A percentile compares a stretch with the other conserved stretches of the same genome.
Evolutionary conservation across 2,329 filamentous ascomycete genomes (phyloP).

Genomic region (Verruconis gallopava): DNA sequence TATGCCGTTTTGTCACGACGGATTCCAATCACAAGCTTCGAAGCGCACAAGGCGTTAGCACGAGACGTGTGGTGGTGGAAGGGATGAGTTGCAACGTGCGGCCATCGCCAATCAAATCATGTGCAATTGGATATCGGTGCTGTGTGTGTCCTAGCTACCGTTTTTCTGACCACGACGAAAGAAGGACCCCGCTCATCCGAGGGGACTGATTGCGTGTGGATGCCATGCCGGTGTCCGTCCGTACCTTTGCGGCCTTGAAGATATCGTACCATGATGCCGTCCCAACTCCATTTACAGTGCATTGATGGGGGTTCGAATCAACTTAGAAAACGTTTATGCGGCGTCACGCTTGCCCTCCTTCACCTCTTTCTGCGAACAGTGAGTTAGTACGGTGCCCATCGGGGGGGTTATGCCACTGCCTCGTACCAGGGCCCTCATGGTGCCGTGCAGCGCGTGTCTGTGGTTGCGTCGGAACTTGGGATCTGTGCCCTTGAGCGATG

Average conservation of each 20-base stretch:
- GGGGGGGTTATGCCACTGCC: constrained; percentile 6
- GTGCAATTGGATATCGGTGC: neutral
- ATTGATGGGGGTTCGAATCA: neutral
- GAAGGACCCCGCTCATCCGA: too few species aligned
- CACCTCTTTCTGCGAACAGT: constrained; percentile 68
- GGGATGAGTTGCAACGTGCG: too few species aligned
- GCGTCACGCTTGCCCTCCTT: constrained; percentile 89
- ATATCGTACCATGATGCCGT: constrained; percentile 10
- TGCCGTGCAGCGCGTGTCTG: constrained; percentile 98
- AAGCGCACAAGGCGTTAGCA: too few species aligned
- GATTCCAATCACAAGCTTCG: neutral
- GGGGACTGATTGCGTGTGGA: too few species aligned
- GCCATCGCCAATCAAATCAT: too few species aligned
- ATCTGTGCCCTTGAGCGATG: constrained; percentile 95
- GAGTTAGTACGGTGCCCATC: constrained; percentile 2
- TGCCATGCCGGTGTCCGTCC: too few species aligned
- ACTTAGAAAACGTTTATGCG: constrained; percentile 45
- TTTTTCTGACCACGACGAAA: neutral
- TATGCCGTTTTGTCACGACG: constrained; percentile 37
- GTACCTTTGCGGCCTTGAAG: too few species aligned
- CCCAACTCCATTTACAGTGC: neutral
- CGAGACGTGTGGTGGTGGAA: neutral
- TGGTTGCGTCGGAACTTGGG: constrained; percentile 99
- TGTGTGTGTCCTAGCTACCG: neutral
- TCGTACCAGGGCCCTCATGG: constrained; percentile 91